A percentile compares a stretch with the other conserved stretches of the same genome.
phyloP scores from a whole-genome alignment of 129 eudicot species.

The Daucus carota region DNA sequence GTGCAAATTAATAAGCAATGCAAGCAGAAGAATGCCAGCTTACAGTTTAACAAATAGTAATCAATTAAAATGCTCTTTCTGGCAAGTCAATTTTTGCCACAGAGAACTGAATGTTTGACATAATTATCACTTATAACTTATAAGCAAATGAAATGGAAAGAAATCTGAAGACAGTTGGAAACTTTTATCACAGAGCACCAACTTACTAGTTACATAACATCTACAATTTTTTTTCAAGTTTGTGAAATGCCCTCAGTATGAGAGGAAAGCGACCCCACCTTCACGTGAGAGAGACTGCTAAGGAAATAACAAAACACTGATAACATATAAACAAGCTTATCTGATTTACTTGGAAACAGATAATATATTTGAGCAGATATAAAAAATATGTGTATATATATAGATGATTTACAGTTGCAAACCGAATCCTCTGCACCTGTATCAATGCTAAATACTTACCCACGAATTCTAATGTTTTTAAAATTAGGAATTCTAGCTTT shows the following conservation, averaged over 20 bases:
- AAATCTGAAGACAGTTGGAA: not conserved
- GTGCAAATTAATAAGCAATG: not conserved
- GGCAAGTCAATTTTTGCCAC: not conserved
- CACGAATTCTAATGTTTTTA: too few species aligned
- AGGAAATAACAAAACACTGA: not conserved
- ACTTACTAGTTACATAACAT: not conserved
- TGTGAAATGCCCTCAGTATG: not conserved
- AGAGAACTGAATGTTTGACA: not conserved
- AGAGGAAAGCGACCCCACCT: not conserved
- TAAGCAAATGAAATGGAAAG: not conserved
- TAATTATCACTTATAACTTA: not conserved
- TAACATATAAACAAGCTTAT: not conserved
- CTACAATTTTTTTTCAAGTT: not conserved
- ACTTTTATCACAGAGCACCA: not conserved
- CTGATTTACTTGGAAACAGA: not conserved
- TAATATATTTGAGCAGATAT: not conserved
- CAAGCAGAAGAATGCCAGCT: not conserved
- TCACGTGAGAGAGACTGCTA: not conserved
- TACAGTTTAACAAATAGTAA: not conserved
- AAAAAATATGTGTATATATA: not conserved
- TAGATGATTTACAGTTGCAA: not conserved
- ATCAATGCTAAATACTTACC: too few species aligned
- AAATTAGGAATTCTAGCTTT: too few species aligned
- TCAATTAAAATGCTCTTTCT: not conserved
- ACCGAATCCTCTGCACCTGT: not conserved